A percentile compares a stretch with the other conserved stretches of the same genome.
These are phyloP conservation scores for Pseudocercospora musae DNA, from an alignment of 2,329 filamentous ascomycete species.

Conservation along the genomic window DNA sequence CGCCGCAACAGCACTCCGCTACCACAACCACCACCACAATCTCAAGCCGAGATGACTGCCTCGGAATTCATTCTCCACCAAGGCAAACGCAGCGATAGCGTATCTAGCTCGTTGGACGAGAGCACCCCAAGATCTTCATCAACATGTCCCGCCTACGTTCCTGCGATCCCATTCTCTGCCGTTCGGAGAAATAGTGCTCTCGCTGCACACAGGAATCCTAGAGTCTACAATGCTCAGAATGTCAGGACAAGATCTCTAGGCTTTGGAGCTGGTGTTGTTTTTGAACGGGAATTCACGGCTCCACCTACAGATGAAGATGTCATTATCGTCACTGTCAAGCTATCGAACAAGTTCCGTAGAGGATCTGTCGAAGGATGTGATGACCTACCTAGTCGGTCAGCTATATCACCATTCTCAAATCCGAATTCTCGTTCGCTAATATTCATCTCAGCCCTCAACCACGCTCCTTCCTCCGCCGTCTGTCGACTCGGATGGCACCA, in stretches of 20 bases:
- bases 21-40: conserved; percentile 36
- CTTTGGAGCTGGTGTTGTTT: conserved; percentile 21
- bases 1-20: neutral
- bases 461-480: conserved; percentile 28
- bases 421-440: neutral
- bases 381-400: conserved; percentile 23
- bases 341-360: conserved; percentile 20
- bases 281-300: conserved; percentile 19
- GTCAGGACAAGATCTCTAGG: conserved; percentile 11
- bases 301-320: conserved; percentile 27
- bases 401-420: too few species aligned
- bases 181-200: conserved; percentile 14
- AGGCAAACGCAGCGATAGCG: neutral
- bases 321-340: conserved; percentile 29
- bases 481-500: conserved; percentile 25
- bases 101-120: neutral
- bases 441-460: conserved; percentile 20
- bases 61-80: conserved; percentile 3
- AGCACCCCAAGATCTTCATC: conserved; percentile 3
- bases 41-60: conserved; percentile 35
- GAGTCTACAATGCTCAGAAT: conserved; percentile 3
- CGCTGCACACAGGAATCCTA: conserved; percentile 12
- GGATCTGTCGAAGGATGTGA: conserved; percentile 17
- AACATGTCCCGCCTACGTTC: conserved; percentile 4
- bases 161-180: neutral